Conservation (phyloP, 1,284 basidiomycete species). For the Inonotus obliquus region DNA sequence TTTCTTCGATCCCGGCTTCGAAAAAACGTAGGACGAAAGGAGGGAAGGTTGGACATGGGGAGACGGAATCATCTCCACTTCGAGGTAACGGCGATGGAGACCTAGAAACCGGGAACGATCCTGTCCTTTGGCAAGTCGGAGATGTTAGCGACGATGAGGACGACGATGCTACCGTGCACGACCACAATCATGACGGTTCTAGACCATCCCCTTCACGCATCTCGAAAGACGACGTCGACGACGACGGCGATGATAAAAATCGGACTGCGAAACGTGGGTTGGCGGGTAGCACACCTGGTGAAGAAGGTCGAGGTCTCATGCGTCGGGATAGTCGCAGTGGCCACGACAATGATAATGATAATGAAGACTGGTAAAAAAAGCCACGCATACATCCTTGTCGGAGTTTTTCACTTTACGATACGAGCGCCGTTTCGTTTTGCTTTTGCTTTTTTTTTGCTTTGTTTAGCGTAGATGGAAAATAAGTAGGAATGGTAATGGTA, state of each 20-base stretch:
- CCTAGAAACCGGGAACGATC: slow-evolving; percentile 26
- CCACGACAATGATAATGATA: slow-evolving; percentile 6
- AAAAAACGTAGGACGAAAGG: slow-evolving; percentile 20
- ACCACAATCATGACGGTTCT: too few species aligned
- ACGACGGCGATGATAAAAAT: neutral
- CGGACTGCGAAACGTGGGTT: slow-evolving; percentile 7
- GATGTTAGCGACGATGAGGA: slow-evolving; percentile 60
- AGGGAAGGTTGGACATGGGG: slow-evolving; percentile 25
- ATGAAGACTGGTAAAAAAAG: neutral
- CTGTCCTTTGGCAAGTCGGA: slow-evolving; percentile 60
- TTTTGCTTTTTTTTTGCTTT: too few species aligned
- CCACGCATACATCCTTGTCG: too few species aligned
- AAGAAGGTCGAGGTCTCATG: slow-evolving; percentile 20
- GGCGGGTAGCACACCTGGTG: slow-evolving; percentile 8
- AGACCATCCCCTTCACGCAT: neutral
- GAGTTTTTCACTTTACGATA: too few species aligned
- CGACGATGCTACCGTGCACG: slow-evolving; percentile 8
- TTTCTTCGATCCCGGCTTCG: slow-evolving; percentile 18
- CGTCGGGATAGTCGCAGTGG: slow-evolving; percentile 3
- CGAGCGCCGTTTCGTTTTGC: too few species aligned
- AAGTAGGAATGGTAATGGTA: too few species aligned
- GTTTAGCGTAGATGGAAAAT: too few species aligned
- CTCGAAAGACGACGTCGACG: slow-evolving; percentile 2
- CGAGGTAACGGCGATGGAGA: slow-evolving; percentile 33
- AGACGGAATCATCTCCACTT: slow-evolving; percentile 29